Evolutionary conservation across 139 green algal genomes (phyloP).

Genomic region (Micromonas commoda): DNA sequence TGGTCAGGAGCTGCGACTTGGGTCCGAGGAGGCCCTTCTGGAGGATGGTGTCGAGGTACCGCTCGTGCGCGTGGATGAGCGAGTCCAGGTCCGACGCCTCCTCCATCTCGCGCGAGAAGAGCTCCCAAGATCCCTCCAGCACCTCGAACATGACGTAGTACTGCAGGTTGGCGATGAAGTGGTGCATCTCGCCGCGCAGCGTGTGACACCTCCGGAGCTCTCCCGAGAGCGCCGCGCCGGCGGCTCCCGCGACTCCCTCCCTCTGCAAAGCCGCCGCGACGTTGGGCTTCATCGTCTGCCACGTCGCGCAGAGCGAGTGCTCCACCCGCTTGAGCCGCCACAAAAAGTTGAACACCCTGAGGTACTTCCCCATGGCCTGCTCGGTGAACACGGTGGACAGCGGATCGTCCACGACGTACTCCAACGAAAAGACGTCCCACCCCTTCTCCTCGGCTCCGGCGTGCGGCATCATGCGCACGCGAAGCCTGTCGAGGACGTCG

Average conservation of each 20-base stretch:
- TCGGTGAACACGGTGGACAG: slow-evolving; percentile 65
- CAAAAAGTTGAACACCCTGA: slow-evolving; percentile 72
- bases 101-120: slow-evolving; percentile 45
- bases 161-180: slow-evolving; percentile 85
- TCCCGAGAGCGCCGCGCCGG: slow-evolving; percentile 29
- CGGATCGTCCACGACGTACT: slow-evolving; percentile 62
- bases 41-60: slow-evolving; percentile 53
- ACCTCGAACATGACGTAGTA: slow-evolving; percentile 88
- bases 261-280: neutral
- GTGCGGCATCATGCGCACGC: slow-evolving; percentile 35
- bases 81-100: slow-evolving; percentile 66
- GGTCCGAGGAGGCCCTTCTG: slow-evolving; percentile 43
- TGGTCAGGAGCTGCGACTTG: slow-evolving; percentile 30
- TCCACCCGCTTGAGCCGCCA: slow-evolving; percentile 82
- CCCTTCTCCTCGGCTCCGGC: slow-evolving; percentile 41
- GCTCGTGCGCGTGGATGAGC: slow-evolving; percentile 68
- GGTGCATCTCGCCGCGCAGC: slow-evolving; percentile 73
- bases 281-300: slow-evolving; percentile 60
- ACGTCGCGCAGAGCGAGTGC: slow-evolving; percentile 57
- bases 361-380: slow-evolving; percentile 56
- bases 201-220: slow-evolving; percentile 56
- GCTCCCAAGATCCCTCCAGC: slow-evolving; percentile 54
- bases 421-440: slow-evolving; percentile 87
- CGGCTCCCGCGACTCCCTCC: slow-evolving; percentile 4
- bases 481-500: slow-evolving; percentile 48